These are phyloP conservation scores for Diaporthe ampelina DNA, from an alignment of 2,329 filamentous ascomycete species.

Conservation along the genomic window DNA sequence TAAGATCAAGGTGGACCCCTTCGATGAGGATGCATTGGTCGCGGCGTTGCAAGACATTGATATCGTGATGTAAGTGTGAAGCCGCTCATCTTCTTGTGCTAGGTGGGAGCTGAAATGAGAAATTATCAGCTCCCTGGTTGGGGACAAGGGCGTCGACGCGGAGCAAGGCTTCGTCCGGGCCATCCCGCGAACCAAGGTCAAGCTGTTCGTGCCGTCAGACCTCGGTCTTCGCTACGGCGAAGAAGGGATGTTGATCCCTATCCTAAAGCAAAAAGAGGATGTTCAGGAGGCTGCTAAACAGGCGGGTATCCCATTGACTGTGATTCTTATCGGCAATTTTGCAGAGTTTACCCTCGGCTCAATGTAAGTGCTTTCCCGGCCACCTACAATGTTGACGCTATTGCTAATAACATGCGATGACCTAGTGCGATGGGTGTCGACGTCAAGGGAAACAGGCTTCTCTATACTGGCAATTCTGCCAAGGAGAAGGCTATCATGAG, in stretches of 20 bases:
- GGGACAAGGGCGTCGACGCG: neutral
- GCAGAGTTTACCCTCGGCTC: neutral
- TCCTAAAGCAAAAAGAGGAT: neutral
- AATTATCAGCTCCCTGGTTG: neutral
- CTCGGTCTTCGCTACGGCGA: neutral
- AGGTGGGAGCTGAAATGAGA: neutral
- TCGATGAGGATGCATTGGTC: conserved; percentile 3
- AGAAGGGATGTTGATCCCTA: neutral
- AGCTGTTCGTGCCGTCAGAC: neutral
- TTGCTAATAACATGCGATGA: neutral
- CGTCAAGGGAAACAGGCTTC: neutral
- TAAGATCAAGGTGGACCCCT: neutral
- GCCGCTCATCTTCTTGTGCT: neutral
- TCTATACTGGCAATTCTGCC: neutral
- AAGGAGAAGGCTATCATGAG: neutral
- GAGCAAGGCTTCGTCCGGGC: conserved; percentile 2
- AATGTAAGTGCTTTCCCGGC: neutral
- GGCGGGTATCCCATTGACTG: neutral
- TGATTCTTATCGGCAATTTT: neutral
- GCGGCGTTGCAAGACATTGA: neutral
- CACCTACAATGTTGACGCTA: neutral
- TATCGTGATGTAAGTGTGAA: neutral
- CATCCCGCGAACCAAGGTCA: neutral
- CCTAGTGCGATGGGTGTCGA: neutral
- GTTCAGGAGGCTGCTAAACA: neutral